Conservation (phyloP, 352 stramenopile genomes). For the Globisporangium spinosum region DNA sequence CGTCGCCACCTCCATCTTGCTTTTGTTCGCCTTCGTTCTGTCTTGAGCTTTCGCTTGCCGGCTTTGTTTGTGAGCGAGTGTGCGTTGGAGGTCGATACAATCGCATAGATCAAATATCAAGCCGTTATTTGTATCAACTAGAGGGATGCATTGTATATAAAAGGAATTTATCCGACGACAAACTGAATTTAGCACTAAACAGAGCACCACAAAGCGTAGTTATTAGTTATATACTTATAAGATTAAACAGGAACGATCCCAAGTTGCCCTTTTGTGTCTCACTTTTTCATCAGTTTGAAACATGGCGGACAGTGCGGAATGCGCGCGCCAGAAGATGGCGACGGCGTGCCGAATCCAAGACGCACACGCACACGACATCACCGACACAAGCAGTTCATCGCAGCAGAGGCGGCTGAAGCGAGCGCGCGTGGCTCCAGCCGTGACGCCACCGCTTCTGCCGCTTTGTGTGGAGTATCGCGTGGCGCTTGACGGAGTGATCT, state of each 20-base stretch:
- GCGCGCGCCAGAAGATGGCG: conserved; percentile 6
- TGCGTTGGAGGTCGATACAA: neutral
- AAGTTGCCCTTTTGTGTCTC: neutral
- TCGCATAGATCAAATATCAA: neutral
- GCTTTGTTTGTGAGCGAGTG: neutral
- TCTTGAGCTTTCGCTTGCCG: neutral
- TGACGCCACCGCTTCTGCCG: conserved; percentile 10
- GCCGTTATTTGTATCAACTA: neutral
- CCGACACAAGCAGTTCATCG: neutral
- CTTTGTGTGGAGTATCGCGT: conserved; percentile 39
- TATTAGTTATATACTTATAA: neutral
- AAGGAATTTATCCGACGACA: neutral
- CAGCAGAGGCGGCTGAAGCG: neutral
- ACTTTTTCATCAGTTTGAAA: neutral
- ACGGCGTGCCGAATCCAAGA: conserved; percentile 2
- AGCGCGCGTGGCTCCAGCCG: neutral
- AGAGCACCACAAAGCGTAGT: neutral
- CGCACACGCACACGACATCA: neutral
- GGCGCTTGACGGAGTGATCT: conserved; percentile 38
- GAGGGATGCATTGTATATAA: neutral
- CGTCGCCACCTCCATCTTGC: conserved; percentile 65
- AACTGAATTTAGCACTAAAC: neutral
- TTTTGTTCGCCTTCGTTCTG: neutral
- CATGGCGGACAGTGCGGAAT: conserved; percentile 4
- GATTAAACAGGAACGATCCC: neutral